Conservation (phyloP, 2,329 filamentous ascomycete species). For the Penicillium sp. region DNA sequence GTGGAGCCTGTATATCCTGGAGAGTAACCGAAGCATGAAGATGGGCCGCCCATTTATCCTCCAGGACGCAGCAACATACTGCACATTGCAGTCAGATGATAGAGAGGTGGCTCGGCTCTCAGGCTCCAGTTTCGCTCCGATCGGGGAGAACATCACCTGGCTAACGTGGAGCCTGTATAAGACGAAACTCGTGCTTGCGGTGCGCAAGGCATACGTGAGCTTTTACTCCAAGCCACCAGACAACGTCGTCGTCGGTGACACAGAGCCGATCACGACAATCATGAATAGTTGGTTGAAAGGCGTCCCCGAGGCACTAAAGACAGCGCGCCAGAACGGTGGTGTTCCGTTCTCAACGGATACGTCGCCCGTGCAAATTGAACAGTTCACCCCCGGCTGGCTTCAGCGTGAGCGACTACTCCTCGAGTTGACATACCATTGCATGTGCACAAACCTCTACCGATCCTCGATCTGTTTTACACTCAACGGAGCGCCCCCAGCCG, state of each 20-base stretch:
- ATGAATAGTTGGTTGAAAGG: constrained; percentile 36
- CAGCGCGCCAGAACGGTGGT: constrained; percentile 38
- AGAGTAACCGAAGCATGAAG: constrained; percentile 54
- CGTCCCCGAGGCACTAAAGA: constrained; percentile 48
- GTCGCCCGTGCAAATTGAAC: constrained; percentile 41
- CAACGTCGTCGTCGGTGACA: constrained; percentile 35
- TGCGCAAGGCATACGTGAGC: constrained; percentile 38
- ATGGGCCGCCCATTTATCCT: constrained; percentile 52
- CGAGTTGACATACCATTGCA: constrained; percentile 49
- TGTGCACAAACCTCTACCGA: constrained; percentile 45
- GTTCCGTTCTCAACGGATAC: constrained; percentile 46
- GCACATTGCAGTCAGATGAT: constrained; percentile 45
- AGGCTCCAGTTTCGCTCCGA: constrained; percentile 38
- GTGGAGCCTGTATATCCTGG: constrained; percentile 58
- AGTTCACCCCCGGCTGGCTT: constrained; percentile 46
- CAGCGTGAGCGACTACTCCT: constrained; percentile 50
- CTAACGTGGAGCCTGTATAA: constrained; percentile 44
- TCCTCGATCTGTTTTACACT: constrained; percentile 46
- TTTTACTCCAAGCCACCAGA: constrained; percentile 40
- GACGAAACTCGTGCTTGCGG: constrained; percentile 41
- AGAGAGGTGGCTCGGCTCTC: constrained; percentile 34
- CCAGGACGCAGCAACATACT: constrained; percentile 40
- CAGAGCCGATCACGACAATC: constrained; percentile 34
- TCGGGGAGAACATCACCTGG: constrained; percentile 44
- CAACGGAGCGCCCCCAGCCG: constrained; percentile 17